A percentile compares a stretch with the other conserved stretches of the same genome.
Evolutionary conservation across 1,139 yeast species (phyloP).

Genomic region (Lodderomyces elongisporus): DNA sequence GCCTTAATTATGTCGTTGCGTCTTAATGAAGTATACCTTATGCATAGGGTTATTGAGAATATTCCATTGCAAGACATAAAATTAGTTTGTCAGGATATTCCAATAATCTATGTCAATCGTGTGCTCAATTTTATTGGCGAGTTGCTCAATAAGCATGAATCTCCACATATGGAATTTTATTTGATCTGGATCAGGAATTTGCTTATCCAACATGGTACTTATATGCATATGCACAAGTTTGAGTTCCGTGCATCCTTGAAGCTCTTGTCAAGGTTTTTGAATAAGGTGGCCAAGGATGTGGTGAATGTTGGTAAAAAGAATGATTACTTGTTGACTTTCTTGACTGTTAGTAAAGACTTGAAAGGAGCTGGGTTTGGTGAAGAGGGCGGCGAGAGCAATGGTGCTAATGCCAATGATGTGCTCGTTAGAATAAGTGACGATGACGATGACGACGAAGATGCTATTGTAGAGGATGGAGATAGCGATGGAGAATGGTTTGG

Average conservation of each 20-base stretch:
- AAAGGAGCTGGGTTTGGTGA: too few relatives aligned
- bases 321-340: slow-evolving; percentile 47
- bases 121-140: slow-evolving; percentile 69
- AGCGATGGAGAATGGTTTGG: slow-evolving; percentile 17
- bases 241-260: slow-evolving; percentile 65
- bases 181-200: slow-evolving; percentile 73
- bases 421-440: slow-evolving; percentile 16
- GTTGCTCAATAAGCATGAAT: slow-evolving; percentile 50
- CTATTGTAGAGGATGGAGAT: slow-evolving; percentile 12
- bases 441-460: slow-evolving; percentile 16
- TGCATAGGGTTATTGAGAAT: slow-evolving; percentile 68
- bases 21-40: slow-evolving; percentile 72
- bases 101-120: slow-evolving; percentile 68
- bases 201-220: slow-evolving; percentile 71
- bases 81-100: slow-evolving; percentile 62
- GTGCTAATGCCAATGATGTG: slow-evolving; percentile 15
- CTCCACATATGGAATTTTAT: slow-evolving; percentile 82
- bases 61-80: slow-evolving; percentile 73
- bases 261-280: slow-evolving; percentile 69
- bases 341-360: slow-evolving; percentile 21
- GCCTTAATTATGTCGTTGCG: slow-evolving; percentile 94
- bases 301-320: slow-evolving; percentile 52
- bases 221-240: slow-evolving; percentile 58
- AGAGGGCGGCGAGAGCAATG: slow-evolving; percentile 15
- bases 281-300: slow-evolving; percentile 70